Evolutionary conservation across 2,329 filamentous ascomycete genomes (phyloP), one percentile per base, ranked within the genome.

Genomic region (Cordyceps javanica): DNA sequence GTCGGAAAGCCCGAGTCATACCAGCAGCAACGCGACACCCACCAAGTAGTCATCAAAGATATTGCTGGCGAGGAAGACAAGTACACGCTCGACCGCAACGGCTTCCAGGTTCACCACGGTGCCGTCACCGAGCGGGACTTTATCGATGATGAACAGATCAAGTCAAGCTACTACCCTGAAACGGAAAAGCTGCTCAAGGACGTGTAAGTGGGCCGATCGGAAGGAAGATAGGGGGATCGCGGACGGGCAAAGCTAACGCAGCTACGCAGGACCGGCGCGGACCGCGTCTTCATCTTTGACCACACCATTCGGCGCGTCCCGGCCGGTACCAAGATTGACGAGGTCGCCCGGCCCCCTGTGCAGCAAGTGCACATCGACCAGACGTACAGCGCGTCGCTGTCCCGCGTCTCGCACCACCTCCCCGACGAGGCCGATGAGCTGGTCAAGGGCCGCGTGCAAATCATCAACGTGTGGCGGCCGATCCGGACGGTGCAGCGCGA

Each of bases 161-260:
- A 83, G 66, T 66, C 74, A 4, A 74, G 79, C 6, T 92, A 91
- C 72, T 92, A 92, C 69, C 80, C 86, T 0, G 88, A 91, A 67
- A 82, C 89, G 3, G 85, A 90, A 67, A 72, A 82, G 50, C 69
- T 91, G 21, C 69, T 91, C 0, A 86, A 86, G 58, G 80, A 83
- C 3, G 78, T 68, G 86, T 66, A 68, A 61, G 73, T 64, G 11
- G 48, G 11, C 46, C 16, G 42, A 30, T 8, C 4, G 23, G 30
- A 32, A 32, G 6, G 6, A n/a, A n/a, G n/a, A n/a, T n/a, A n/a
- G n/a, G n/a, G n/a, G n/a, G n/a, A n/a, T n/a, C n/a, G n/a, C n/a
- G n/a, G 9, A 38, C 13, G 5, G 13, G 11, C 13, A 26, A 19
- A 19, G n/a, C 28, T 23, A 16, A 46, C 14, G 30, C 28, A 1